Evolutionary conservation across 192 early-diverging fungal genomes (phyloP).

Genomic region (Entrophospora sp.): DNA sequence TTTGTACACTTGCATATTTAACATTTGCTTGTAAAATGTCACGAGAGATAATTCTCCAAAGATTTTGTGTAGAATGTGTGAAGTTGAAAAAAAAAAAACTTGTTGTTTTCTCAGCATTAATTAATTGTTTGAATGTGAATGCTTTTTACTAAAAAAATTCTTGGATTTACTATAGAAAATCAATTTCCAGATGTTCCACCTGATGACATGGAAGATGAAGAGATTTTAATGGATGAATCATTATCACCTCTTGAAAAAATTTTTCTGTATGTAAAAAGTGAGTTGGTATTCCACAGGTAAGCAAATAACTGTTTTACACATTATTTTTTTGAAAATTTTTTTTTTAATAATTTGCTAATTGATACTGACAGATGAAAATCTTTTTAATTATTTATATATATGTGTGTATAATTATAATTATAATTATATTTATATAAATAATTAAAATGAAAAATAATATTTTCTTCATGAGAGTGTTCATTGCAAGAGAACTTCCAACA

Average conservation of each 20-base stretch:
- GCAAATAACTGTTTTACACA: not conserved
- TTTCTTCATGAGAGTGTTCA: slow-evolving; percentile 28
- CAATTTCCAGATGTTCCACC: not conserved
- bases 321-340: not conserved
- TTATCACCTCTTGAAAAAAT: slow-evolving; percentile 31
- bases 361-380: not conserved
- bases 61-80: not conserved
- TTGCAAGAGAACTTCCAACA: slow-evolving; percentile 32
- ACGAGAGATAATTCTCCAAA: not conserved
- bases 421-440: no score
- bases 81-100: not conserved
- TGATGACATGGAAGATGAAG: slow-evolving; percentile 28
- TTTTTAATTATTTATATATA: no score
- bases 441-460: no score
- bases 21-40: not conserved
- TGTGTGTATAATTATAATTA: no score
- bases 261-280: slow-evolving; percentile 28
- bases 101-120: not conserved
- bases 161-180: slow-evolving; percentile 7
- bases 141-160: no score
- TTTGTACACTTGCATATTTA: not conserved
- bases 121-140: not conserved
- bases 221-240: slow-evolving; percentile 22
- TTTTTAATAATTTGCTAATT: not conserved
- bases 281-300: slow-evolving; percentile 31